A percentile compares a stretch with the other conserved stretches of the same genome.
phyloP scores from a whole-genome alignment of 2,329 filamentous ascomycete species.

The Epichloe gansuensis region DNA sequence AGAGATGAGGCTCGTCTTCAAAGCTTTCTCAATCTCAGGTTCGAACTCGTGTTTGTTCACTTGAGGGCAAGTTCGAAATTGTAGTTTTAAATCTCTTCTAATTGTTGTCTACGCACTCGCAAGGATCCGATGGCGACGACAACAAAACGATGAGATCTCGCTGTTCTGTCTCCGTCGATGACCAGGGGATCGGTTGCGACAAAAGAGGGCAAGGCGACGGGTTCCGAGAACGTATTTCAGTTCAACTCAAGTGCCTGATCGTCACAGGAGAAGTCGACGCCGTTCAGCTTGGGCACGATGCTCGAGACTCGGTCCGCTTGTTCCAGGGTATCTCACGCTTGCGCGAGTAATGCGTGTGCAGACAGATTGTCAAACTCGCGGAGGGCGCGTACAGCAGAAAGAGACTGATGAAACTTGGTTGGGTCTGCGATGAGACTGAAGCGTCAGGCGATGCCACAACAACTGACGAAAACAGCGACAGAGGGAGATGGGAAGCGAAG shows the following conservation, averaged over 20 bases:
- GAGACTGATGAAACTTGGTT: not conserved
- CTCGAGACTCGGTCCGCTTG: constrained; percentile 9
- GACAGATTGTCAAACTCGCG: constrained; percentile 3
- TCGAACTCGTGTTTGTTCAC: constrained; percentile 14
- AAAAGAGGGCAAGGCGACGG: constrained; percentile 18
- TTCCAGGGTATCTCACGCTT: constrained; percentile 6
- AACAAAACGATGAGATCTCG: constrained; percentile 20
- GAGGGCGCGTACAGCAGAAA: constrained; percentile 6
- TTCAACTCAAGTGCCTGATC: constrained; percentile 21
- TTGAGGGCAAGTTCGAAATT: constrained; percentile 19
- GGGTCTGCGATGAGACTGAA: constrained; percentile 6
- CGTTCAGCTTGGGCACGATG: constrained; percentile 9
- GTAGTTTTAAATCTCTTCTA: constrained; percentile 15
- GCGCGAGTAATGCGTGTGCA: constrained; percentile 2
- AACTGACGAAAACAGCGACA: constrained; percentile 9
- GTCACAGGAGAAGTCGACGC: constrained; percentile 16
- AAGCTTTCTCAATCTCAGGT: constrained; percentile 2
- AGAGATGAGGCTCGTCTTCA: not conserved
- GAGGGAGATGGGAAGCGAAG: constrained; percentile 10
- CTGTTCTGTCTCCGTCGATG: constrained; percentile 22
- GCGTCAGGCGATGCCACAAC: constrained; percentile 12
- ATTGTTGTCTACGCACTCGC: constrained; percentile 27
- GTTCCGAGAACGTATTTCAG: constrained; percentile 31
- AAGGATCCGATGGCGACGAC: constrained; percentile 20
- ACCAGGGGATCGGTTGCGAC: constrained; percentile 23